Evolutionary conservation across 169 alveolate genomes (phyloP), one percentile per base, ranked within the genome.

Genomic region (Blepharisma undulans): DNA sequence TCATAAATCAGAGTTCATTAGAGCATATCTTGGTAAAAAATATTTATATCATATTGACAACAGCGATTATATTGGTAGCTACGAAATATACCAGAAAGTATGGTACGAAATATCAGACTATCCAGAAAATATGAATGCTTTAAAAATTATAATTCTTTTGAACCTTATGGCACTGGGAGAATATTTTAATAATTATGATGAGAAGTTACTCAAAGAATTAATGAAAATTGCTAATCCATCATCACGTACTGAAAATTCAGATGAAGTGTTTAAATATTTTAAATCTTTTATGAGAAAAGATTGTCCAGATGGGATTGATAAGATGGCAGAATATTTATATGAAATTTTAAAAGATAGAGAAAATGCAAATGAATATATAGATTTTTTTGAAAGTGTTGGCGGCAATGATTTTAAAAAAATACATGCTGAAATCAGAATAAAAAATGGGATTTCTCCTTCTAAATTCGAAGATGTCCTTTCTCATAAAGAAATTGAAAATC

Each of bases 361-460:
- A 59, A 89, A 80, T 79, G 59, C 48, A 36, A 85, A 88, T 14
- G 27, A 71, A 33, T 82, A 92, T 87, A 90, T 16, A 87, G 2
- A 76, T 81, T 27, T 29, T 14, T 12, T 92, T 71, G 88, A 74
- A 91, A n/a, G n/a, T n/a, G n/a, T n/a, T n/a, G n/a, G n/a, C n/a
- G 32, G 84, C 71, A 29, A 48, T 71, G 5, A 72, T 89, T 59
- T 91, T 91, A 12, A 88, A 93, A 59, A 87, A 32, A 32, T 22
- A 81, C n/a, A 22, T 22, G 80, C 89, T 32, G 71, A 29, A 36
- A 76, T 72, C 72, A n/a, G 19, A 30, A 82, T 84, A 60, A 72
- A 29, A 27, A 34, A 88, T 77, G 79, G 91, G 29, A 21, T 25
- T n/a, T 30, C 34, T 25, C 36, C 81, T 27, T 30, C 74, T 86